Evolutionary conservation across 2,329 filamentous ascomycete genomes (phyloP), one percentile per base, ranked within the genome.

Genomic region (Nemania bipapillata): DNA sequence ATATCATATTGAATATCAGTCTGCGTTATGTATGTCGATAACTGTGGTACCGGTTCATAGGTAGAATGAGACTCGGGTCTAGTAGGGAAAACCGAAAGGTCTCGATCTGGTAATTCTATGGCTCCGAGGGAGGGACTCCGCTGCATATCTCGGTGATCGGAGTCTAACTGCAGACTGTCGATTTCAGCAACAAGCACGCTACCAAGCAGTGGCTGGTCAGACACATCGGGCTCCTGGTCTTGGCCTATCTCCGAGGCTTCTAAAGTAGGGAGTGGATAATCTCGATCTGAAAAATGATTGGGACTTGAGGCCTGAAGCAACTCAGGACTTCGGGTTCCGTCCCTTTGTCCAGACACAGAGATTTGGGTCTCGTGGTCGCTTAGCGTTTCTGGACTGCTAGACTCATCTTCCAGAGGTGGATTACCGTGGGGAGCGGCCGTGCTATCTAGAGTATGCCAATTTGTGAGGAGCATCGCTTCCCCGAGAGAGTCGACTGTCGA

Each of bases 121-220:
- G 42, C 47, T 4, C 28, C 68, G 37, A 63, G 65, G 3, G 62
- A 66, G n/a, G 65, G 60, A 45, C 70, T 72, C 20, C 42, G 56
- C 37, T 66, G 28, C 24, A 8, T 2, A 55, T 62, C 17, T 9
- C 4, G 37, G 28, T 26, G 12, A 17, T 65, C 54, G 40, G 54
- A 32, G 22, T 40, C 37, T 11, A 65, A 40, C 24, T 47, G 57
- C 17, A 57, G 53, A 22, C 6, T 22, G 54, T 65, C 49, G 24
- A 69, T 53, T 56, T 63, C 62, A 28, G 35, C 22, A 4, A 57
- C 9, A 40, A 52, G 50, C 6, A 30, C 47, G 24, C 35, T 63
- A 12, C 26, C 24, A 53, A 17, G 50, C 6, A 28, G 17, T 50
- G 52, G 11, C 15, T 40, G 40, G 28, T 58, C 9, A 61, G 35